Percentiles rank a stretch among this genome's conserved stretches.
Evolutionary conservation across 306 rosid genomes (phyloP).

Genomic region (Malus fusca): DNA sequence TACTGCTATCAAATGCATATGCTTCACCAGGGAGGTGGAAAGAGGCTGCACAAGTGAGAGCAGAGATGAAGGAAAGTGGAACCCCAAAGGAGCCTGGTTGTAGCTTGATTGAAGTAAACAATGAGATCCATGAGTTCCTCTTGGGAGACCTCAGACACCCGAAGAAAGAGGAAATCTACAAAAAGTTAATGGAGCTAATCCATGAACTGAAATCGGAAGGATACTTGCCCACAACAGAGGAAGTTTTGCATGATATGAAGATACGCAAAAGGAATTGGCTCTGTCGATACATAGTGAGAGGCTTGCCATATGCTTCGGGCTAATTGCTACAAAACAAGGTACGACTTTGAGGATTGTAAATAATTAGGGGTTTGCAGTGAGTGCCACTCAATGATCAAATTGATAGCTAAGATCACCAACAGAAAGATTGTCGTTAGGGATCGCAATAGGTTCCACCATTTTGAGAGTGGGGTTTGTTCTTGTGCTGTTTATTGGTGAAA

Average conservation of each 20-base stretch:
- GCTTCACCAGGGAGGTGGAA: conserved; percentile 40
- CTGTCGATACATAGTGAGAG: conserved; percentile 44
- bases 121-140: conserved; percentile 38
- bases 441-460: conserved; percentile 49
- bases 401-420: conserved; percentile 24
- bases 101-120: conserved; percentile 45
- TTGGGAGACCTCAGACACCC: conserved; percentile 43
- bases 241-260: conserved; percentile 33
- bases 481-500: conserved; percentile 40
- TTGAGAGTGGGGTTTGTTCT: conserved; percentile 42
- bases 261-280: conserved; percentile 33
- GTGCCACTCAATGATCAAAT: conserved; percentile 43
- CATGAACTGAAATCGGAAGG: conserved; percentile 27
- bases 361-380: conserved; percentile 37
- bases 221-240: conserved; percentile 29
- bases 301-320: conserved; percentile 39
- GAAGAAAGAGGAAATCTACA: conserved; percentile 28
- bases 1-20: conserved; percentile 33
- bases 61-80: conserved; percentile 35
- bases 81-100: conserved; percentile 42
- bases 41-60: conserved; percentile 22
- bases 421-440: conserved; percentile 41
- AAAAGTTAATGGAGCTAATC: conserved; percentile 27
- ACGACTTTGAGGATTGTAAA: conserved; percentile 35
- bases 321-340: conserved; percentile 28